phyloP scores from a whole-genome alignment of 257 asterid genomes.

The Voacanga thouarsii region DNA sequence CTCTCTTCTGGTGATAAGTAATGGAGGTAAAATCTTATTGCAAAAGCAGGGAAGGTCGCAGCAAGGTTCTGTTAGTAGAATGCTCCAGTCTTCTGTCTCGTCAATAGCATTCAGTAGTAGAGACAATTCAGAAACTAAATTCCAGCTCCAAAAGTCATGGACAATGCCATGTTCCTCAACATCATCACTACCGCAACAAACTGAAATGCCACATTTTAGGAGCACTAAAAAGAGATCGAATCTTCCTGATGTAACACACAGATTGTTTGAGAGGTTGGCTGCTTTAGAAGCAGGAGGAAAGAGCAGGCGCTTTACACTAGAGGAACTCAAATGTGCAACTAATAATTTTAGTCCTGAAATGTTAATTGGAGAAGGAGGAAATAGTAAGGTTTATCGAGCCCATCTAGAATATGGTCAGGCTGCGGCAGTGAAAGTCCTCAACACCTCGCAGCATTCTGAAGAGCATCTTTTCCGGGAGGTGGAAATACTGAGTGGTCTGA shows the following conservation, averaged over 20 bases:
- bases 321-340: conserved; percentile 49
- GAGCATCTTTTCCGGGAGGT: conserved; percentile 52
- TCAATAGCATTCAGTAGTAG: conserved; percentile 40
- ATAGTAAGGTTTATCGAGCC: conserved; percentile 54
- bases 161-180: conserved; percentile 57
- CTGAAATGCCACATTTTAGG: conserved; percentile 17
- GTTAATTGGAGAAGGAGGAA: conserved; percentile 57
- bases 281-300: conserved; percentile 35
- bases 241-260: conserved; percentile 27
- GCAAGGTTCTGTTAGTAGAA: conserved; percentile 47
- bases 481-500: conserved; percentile 60
- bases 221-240: conserved; percentile 21
- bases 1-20: conserved; percentile 58
- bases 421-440: conserved; percentile 61
- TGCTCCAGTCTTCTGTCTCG: conserved; percentile 34
- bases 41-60: conserved; percentile 69
- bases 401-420: conserved; percentile 39
- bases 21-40: conserved; percentile 51
- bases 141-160: conserved; percentile 41
- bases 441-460: conserved; percentile 31
- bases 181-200: conserved; percentile 33
- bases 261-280: conserved; percentile 37
- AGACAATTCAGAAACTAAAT: conserved; percentile 20
- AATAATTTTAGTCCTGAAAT: conserved; percentile 34
- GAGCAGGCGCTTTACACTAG: conserved; percentile 34